Conservation (phyloP, 2,329 filamentous ascomycete genomes). For the Pyrenophora teres region DNA sequence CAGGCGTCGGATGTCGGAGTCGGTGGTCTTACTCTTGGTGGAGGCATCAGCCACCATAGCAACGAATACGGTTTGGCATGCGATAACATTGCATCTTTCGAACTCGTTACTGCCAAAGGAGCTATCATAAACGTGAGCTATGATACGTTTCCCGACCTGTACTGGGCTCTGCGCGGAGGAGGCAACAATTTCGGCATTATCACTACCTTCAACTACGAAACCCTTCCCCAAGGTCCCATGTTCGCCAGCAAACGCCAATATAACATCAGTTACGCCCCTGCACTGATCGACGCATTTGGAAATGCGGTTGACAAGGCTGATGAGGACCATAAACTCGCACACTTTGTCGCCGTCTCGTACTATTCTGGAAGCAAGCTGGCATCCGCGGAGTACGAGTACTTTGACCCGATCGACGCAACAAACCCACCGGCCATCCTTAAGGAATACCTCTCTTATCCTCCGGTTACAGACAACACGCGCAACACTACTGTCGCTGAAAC, state of each 20-base stretch:
- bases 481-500: neutral
- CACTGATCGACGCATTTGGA: constrained; percentile 24
- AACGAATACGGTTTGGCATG: constrained; percentile 26
- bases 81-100: constrained; percentile 43
- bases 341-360: constrained; percentile 24
- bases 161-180: constrained; percentile 45
- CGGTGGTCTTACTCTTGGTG: constrained; percentile 27
- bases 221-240: constrained; percentile 16
- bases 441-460: constrained; percentile 26
- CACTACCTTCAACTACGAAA: constrained; percentile 31
- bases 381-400: constrained; percentile 23
- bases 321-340: constrained; percentile 24
- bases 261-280: constrained; percentile 12
- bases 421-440: constrained; percentile 23
- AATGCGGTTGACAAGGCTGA: constrained; percentile 21
- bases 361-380: constrained; percentile 14
- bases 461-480: constrained; percentile 5
- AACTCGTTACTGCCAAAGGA: constrained; percentile 33
- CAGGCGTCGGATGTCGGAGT: constrained; percentile 25
- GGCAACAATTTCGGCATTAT: constrained; percentile 45
- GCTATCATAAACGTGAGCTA: constrained; percentile 20
- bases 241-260: constrained; percentile 11
- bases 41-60: constrained; percentile 16
- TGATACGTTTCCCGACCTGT: constrained; percentile 46
- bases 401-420: constrained; percentile 20